Conservation (phyloP, 202 grass and related monocot species). For the Setaria italica region DNA sequence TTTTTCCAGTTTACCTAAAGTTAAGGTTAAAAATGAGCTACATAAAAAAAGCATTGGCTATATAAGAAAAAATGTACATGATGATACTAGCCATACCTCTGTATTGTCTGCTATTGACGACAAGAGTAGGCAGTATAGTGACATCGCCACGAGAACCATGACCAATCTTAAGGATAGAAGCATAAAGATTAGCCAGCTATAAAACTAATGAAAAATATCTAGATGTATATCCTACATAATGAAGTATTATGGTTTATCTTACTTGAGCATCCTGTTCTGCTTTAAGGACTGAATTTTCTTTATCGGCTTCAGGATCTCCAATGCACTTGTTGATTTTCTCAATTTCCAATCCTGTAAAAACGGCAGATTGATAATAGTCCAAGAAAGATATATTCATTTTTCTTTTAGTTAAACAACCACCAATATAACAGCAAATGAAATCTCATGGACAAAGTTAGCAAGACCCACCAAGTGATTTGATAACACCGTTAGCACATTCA, state of each 20-base stretch:
- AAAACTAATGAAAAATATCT: neutral
- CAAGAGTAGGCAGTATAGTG: constrained; percentile 89
- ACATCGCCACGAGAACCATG: constrained; percentile 81
- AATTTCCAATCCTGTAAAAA: constrained; percentile 68
- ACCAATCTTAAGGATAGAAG: constrained; percentile 61
- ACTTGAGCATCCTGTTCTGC: constrained; percentile 87
- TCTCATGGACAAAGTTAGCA: neutral
- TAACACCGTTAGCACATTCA: constrained; percentile 70
- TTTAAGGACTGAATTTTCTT: constrained; percentile 76
- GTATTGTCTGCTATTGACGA: constrained; percentile 86
- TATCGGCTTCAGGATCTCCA: constrained; percentile 70
- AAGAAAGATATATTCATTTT: neutral
- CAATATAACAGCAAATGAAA: neutral
- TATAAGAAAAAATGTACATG: constrained; percentile 22
- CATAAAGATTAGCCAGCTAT: neutral
- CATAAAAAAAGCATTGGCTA: constrained; percentile 10
- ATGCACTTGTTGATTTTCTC: constrained; percentile 75
- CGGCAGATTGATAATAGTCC: neutral
- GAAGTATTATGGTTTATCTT: constrained; percentile 21
- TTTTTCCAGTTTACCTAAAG: constrained; percentile 83
- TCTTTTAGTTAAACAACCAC: neutral
- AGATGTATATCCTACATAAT: neutral
- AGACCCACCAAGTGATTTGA: constrained; percentile 74
- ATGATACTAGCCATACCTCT: constrained; percentile 55
- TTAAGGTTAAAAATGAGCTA: neutral